phyloP scores from a whole-genome alignment of 2,329 filamentous ascomycete genomes.

The Scedosporium dehoogii region DNA sequence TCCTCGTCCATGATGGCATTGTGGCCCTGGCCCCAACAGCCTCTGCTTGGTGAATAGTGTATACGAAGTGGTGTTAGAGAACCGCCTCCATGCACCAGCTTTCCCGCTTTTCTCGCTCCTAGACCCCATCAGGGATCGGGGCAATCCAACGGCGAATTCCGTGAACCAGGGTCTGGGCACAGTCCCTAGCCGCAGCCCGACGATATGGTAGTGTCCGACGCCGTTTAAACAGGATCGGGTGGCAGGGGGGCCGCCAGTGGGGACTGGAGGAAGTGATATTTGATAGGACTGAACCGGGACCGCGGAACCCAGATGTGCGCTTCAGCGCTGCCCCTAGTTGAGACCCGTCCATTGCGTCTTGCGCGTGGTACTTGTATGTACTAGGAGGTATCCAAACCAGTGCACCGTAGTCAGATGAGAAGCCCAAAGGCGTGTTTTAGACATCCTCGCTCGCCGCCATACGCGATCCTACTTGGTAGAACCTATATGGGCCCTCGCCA shows the following conservation, averaged over 20 bases:
- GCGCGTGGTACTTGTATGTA: not conserved
- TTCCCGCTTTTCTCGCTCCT: not conserved
- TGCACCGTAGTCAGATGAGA: too few species aligned
- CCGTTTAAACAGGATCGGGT: not conserved
- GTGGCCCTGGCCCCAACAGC: not conserved
- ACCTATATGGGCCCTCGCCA: too few species aligned
- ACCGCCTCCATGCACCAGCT: not conserved
- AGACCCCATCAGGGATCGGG: not conserved
- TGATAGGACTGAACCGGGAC: not conserved
- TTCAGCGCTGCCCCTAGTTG: not conserved
- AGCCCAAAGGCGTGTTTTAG: too few species aligned
- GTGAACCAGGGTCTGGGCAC: constrained; percentile 3
- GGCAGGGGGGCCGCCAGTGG: not conserved
- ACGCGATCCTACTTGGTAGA: too few species aligned
- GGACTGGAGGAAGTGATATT: not conserved
- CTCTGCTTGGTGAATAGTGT: not conserved
- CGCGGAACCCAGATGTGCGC: not conserved
- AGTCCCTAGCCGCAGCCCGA: constrained; percentile 1
- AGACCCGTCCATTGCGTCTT: not conserved
- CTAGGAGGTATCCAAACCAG: too few species aligned
- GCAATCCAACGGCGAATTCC: constrained; percentile 1
- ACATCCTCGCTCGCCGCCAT: too few species aligned
- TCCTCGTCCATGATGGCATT: not conserved
- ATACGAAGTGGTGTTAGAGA: not conserved
- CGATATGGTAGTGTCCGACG: not conserved